Base-by-base conservation (phyloP, 495 filamentous ascomycete species). In the Bacidia rubella region DNA sequence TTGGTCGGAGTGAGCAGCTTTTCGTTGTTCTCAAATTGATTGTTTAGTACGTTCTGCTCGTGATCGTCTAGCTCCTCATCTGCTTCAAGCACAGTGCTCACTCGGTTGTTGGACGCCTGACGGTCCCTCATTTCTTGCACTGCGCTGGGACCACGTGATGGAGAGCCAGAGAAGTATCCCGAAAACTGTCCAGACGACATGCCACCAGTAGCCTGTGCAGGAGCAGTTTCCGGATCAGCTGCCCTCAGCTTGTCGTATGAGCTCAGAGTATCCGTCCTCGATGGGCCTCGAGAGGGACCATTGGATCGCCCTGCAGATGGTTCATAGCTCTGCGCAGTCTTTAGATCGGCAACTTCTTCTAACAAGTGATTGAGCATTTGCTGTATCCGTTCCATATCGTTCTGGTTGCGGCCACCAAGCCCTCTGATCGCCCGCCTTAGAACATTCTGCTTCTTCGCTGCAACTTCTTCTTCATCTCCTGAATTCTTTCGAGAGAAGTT, bases 321-420 rank as follows among this genome's bases (percentile, higher is more conserved):
- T 26, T 59, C 51, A 25, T 62, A 54, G 45, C 69, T 71, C 50
- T 79, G 74, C 19, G 61, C 76, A 27, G 78, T 75, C 58, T 94
- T 94, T 46, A 99, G 71, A 29, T 80, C 83, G 60, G 95, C 88
- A 21, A 99, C 88, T 62, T 99, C 90, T 48, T 76, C 85, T 26
- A 97, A 79, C 27, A 99, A 73, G 62, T 92, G 87, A 54, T 86
- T 84, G 40, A 99, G 74, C 89, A 99, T 94, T 24, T 85, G 86
- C 68, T 99, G 93, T 58, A 99, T 94, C 65, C 85, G 87, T 51
- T 79, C 71, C 19, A 99, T 74, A 59, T 99, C 92, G 59, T 86
- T 93, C 12, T 81, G 76, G 41, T 86, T 90, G 66, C 87, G 90
- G 58, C 85, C 74, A 57, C 86, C 84, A 38, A 99, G 70, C 2